Evolutionary conservation across 169 alveolate genomes (phyloP).

Genomic region (Eimeria tenella): DNA sequence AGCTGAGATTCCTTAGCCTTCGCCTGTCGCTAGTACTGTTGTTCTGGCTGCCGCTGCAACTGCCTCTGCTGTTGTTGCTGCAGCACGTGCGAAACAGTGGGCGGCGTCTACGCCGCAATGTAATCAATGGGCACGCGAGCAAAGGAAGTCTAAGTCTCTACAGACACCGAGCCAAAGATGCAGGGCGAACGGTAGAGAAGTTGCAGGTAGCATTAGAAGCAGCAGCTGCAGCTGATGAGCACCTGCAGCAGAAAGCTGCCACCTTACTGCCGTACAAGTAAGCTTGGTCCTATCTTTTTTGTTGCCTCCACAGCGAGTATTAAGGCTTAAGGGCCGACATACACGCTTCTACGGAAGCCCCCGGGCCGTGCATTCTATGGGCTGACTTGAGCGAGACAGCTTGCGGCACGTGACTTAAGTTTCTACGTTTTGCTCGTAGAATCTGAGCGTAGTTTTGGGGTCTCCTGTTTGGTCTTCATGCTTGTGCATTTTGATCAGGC

Average conservation of each 20-base stretch:
- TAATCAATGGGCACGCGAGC: constrained; percentile 48
- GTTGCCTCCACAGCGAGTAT: not conserved
- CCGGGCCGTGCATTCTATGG: no score
- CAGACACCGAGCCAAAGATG: constrained; percentile 39
- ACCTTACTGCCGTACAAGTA: constrained; percentile 46
- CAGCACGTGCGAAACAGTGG: constrained; percentile 64
- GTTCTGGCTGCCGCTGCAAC: not conserved
- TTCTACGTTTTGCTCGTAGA: no score
- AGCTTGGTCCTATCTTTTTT: not conserved
- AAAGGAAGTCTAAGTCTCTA: constrained; percentile 21
- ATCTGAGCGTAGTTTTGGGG: not conserved
- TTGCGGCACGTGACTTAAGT: no score
- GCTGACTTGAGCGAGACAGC: no score
- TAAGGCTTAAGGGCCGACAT: not conserved
- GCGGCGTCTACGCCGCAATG: constrained; percentile 32
- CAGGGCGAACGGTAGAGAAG: constrained; percentile 34
- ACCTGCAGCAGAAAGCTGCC: constrained; percentile 45
- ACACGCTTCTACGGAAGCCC: no score
- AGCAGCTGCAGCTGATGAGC: constrained; percentile 50
- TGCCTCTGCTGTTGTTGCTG: not conserved
- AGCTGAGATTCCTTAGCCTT: no score
- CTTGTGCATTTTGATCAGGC: not conserved
- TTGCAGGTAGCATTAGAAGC: constrained; percentile 34
- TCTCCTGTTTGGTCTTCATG: not conserved
- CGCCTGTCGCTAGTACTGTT: not conserved